Evolutionary conservation across 495 filamentous ascomycete species (phyloP).

Genomic region (Trichodelitschia bisporula): DNA sequence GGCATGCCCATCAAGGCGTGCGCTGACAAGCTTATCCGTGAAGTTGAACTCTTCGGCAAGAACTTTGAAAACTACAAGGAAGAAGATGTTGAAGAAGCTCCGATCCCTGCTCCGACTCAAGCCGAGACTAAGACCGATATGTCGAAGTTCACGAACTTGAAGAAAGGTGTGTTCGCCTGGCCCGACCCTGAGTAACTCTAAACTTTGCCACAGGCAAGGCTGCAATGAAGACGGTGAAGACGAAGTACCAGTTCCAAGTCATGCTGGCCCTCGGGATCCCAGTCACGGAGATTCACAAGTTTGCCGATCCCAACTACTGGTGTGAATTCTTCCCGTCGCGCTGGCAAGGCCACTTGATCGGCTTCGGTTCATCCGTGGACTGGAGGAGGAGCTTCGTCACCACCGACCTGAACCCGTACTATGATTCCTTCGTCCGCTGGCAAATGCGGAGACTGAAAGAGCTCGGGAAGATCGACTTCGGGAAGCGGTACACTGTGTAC

Average conservation of each 20-base stretch:
- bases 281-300: slow-evolving; percentile 65
- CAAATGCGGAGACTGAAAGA: slow-evolving; percentile 88
- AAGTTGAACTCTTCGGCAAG: slow-evolving; percentile 70
- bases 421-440: slow-evolving; percentile 88
- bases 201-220: too few relatives aligned
- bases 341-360: slow-evolving; percentile 55
- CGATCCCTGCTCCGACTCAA: slow-evolving; percentile 30
- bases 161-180: too few relatives aligned
- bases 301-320: slow-evolving; percentile 76
- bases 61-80: slow-evolving; percentile 48
- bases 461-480: slow-evolving; percentile 81
- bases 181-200: too few relatives aligned
- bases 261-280: slow-evolving; percentile 73
- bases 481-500: slow-evolving; percentile 85
- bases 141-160: slow-evolving; percentile 62
- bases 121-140: slow-evolving; percentile 43
- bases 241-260: slow-evolving; percentile 77
- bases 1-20: slow-evolving; percentile 97
- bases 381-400: slow-evolving; percentile 85
- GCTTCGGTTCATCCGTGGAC: slow-evolving; percentile 67
- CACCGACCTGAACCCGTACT: slow-evolving; percentile 93
- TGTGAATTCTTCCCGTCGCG: slow-evolving; percentile 68
- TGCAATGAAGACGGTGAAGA: slow-evolving; percentile 68
- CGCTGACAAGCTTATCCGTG: slow-evolving; percentile 78
- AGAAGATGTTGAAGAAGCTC: slow-evolving; percentile 22